phyloP scores from a whole-genome alignment of 495 filamentous ascomycete genomes.

The Lophium mytilinum region DNA sequence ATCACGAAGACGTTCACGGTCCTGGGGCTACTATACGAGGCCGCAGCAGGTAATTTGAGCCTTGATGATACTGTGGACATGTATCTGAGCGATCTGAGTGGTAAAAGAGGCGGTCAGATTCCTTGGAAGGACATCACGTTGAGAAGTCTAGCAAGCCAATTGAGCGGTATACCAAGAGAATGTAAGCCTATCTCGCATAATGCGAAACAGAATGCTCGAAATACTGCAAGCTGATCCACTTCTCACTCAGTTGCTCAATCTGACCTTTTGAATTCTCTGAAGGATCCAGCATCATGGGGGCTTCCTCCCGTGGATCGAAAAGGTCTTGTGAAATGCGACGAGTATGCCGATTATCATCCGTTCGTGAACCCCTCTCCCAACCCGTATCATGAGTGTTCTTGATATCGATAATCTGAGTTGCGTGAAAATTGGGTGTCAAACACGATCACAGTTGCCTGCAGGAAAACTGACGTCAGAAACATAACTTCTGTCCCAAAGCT shows the following conservation, averaged over 20 bases:
- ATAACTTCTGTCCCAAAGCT: background rate
- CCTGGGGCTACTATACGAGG: constrained; percentile 30
- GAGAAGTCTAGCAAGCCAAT: constrained; percentile 30
- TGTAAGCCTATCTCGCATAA: background rate
- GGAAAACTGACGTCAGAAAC: background rate
- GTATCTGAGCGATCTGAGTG: constrained; percentile 27
- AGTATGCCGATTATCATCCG: constrained; percentile 17
- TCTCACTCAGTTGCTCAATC: constrained; percentile 9
- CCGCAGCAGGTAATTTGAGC: constrained; percentile 31
- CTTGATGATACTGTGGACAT: constrained; percentile 28
- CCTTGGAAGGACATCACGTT: constrained; percentile 36
- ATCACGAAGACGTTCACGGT: constrained; percentile 34
- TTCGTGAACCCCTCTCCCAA: too few relatives aligned
- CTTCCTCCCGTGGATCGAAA: constrained; percentile 25
- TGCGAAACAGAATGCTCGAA: background rate
- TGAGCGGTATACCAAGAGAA: constrained; percentile 33
- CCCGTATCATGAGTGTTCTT: too few relatives aligned
- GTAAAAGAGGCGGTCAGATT: constrained; percentile 15
- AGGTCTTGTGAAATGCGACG: constrained; percentile 24
- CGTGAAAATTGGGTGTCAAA: too few relatives aligned
- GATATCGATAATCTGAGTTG: too few relatives aligned
- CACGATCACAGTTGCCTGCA: too few relatives aligned
- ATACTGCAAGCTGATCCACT: constrained; percentile 2
- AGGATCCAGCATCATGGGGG: constrained; percentile 12
- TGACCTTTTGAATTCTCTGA: constrained; percentile 20